These are phyloP conservation scores for Candida maris DNA, from an alignment of 805 yeast species.

Conservation along the genomic window DNA sequence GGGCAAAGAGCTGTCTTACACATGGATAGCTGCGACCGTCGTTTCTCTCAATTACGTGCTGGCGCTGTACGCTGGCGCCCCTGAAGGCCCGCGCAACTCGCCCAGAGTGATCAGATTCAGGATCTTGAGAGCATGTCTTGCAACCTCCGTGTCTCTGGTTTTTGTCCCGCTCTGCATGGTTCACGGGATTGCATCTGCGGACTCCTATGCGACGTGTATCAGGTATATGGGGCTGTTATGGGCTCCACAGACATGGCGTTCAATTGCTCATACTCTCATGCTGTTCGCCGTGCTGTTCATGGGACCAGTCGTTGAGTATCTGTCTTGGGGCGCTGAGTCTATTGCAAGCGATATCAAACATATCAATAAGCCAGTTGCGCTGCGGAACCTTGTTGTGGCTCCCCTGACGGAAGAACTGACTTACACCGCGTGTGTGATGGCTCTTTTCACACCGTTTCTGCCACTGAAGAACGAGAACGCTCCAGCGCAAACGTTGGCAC, in stretches of 20 bases:
- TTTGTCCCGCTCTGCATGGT: constrained; percentile 32
- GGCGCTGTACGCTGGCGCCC: constrained; percentile 33
- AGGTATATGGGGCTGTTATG: constrained; percentile 16
- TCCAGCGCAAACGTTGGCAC: background rate
- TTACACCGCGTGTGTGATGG: constrained; percentile 49
- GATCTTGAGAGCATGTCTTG: constrained; percentile 32
- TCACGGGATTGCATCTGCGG: constrained; percentile 12
- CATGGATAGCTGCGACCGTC: background rate
- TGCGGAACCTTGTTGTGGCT: constrained; percentile 61
- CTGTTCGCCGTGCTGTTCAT: constrained; percentile 40
- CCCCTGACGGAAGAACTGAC: constrained; percentile 79
- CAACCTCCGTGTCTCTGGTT: constrained; percentile 31
- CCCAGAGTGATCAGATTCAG: constrained; percentile 40
- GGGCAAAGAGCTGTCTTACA: no score
- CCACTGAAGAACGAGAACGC: constrained; percentile 1
- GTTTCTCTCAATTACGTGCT: constrained; percentile 28
- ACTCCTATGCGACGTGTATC: constrained; percentile 4
- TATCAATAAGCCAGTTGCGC: constrained; percentile 31
- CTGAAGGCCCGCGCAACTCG: constrained; percentile 37
- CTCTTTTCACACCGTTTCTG: constrained; percentile 28
- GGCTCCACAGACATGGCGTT: constrained; percentile 13
- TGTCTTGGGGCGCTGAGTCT: constrained; percentile 20
- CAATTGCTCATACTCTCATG: constrained; percentile 18
- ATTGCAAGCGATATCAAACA: constrained; percentile 3
- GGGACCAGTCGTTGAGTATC: constrained; percentile 45